These are phyloP conservation scores for Zanthoxylum bungeanum DNA, from an alignment of 345 rosid species.

Conservation along the genomic window DNA sequence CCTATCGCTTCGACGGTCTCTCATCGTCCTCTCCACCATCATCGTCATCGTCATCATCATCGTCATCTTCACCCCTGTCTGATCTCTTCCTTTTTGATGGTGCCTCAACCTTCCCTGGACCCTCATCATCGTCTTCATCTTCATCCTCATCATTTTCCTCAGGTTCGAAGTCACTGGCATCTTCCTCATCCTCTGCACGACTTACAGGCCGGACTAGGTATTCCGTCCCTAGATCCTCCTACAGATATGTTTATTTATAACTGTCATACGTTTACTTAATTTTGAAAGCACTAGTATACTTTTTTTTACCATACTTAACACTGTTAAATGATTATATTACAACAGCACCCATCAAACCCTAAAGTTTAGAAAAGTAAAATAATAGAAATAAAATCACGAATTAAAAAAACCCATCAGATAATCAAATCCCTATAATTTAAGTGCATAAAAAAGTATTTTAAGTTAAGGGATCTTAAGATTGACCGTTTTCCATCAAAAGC, in stretches of 20 bases:
- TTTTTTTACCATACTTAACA: too few relatives aligned
- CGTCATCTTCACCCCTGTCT: conserved; percentile 33
- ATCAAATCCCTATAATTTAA: background rate
- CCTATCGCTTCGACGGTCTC: conserved; percentile 88
- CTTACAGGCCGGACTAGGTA: conserved; percentile 79
- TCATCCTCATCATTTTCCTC: conserved; percentile 69
- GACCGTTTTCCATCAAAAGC: background rate
- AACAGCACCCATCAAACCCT: too few relatives aligned
- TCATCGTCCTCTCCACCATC: conserved; percentile 75
- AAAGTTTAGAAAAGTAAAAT: too few relatives aligned
- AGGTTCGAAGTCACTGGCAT: conserved; percentile 85
- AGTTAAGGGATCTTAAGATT: background rate
- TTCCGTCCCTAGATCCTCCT: conserved; percentile 85
- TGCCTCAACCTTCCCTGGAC: conserved; percentile 57
- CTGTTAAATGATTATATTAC: too few relatives aligned
- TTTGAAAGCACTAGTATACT: too few relatives aligned
- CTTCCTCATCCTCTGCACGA: conserved; percentile 82
- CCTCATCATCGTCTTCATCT: conserved; percentile 27
- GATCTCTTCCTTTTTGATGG: conserved; percentile 74
- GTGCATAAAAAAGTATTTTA: background rate
- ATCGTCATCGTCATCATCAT: conserved; percentile 45
- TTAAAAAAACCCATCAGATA: background rate
- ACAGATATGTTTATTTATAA: background rate
- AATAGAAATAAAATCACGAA: background rate
- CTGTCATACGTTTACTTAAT: background rate